Evolutionary conservation across 1,284 basidiomycete species (phyloP), one percentile per base, ranked within the genome.

Genomic region (Fistulina hepatica): DNA sequence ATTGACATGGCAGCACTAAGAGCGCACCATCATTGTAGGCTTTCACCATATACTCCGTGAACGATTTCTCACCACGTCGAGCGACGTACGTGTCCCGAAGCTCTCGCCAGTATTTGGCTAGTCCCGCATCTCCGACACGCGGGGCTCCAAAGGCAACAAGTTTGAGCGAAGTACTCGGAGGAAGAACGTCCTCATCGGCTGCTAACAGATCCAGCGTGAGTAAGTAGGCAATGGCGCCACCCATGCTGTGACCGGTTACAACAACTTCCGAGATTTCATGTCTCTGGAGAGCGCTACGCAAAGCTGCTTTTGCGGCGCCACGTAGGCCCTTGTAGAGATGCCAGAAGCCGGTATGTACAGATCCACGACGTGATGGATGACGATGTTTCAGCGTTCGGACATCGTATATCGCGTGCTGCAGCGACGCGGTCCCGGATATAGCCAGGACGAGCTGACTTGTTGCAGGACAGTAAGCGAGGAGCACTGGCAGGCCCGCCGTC

Each of bases 321-420:
- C 53, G 55, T 4, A 69, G 52, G 5, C 69, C 70, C 37, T 56
- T 51, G 47, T 71, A 74, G 38, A 75, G 45, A 15, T 54, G 51
- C 67, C 68, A 74, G 46, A 74, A 73, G 2, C 72, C 71, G 4
- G 60, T 52, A 48, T 75, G 73, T 19, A 72, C 65, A 11, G 39
- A 38, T 2, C 62, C 63, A 12, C 48, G 44, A 19, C 52, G 52
- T 22, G 59, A 59, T 4, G 60, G 61, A 44, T 69, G 63, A 5
- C 50, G 44, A 30, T 52, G 52, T 42, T 56, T 60, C 21, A 60
- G 49, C 19, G 57, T 50, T 22, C 61, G 55, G 13, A 73, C 33
- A 48, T 73, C 69, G 34, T 67, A 57, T 9, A 67, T 44, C 9
- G 62, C 63, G 39, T 71, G 70, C 37, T 49, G 44, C 8, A 57